Conservation (phyloP, 2,329 filamentous ascomycete species). For the Thielaviopsis musarum region DNA sequence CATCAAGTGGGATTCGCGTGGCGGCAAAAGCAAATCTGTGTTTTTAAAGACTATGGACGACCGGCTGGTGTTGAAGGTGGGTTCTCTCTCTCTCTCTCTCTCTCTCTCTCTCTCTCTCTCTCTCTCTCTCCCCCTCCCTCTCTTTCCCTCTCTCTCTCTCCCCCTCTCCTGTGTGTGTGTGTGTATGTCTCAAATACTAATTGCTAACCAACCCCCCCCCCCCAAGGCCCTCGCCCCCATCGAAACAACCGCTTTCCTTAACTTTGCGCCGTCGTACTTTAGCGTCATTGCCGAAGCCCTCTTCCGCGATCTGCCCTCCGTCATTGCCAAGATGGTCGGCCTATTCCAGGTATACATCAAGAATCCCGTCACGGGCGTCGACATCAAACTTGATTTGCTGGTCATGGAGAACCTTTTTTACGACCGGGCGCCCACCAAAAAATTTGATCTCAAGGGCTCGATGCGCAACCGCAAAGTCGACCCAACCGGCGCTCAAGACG, state of each 20-base stretch:
- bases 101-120: neutral
- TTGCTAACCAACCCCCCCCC: slow-evolving; percentile 16
- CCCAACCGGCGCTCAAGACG: slow-evolving; percentile 85
- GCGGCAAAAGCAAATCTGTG: slow-evolving; percentile 92
- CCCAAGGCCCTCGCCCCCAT: slow-evolving; percentile 78
- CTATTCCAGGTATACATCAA: slow-evolving; percentile 97
- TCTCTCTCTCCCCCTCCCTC: neutral
- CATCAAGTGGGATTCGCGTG: slow-evolving; percentile 94
- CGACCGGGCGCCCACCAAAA: slow-evolving; percentile 73
- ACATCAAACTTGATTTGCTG: slow-evolving; percentile 86
- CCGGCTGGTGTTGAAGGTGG: slow-evolving; percentile 68
- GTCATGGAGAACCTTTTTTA: slow-evolving; percentile 99
- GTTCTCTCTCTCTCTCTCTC: neutral
- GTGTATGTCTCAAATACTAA: too few relatives aligned
- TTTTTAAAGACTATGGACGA: slow-evolving; percentile 96
- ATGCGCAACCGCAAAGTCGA: slow-evolving; percentile 98
- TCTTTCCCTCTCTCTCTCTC: neutral
- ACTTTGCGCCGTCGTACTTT: slow-evolving; percentile 94
- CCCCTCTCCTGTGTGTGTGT: too few relatives aligned
- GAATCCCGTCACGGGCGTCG: slow-evolving; percentile 76
- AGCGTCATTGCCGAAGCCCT: slow-evolving; percentile 91
- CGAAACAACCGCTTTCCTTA: slow-evolving; percentile 84
- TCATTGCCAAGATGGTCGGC: slow-evolving; percentile 97
- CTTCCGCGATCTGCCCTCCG: slow-evolving; percentile 86
- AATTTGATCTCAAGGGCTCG: slow-evolving; percentile 91